Evolutionary conservation across 208 protist species (phyloP), one percentile per base, ranked within the genome.

Genomic region (Trypanosoma vivax): DNA sequence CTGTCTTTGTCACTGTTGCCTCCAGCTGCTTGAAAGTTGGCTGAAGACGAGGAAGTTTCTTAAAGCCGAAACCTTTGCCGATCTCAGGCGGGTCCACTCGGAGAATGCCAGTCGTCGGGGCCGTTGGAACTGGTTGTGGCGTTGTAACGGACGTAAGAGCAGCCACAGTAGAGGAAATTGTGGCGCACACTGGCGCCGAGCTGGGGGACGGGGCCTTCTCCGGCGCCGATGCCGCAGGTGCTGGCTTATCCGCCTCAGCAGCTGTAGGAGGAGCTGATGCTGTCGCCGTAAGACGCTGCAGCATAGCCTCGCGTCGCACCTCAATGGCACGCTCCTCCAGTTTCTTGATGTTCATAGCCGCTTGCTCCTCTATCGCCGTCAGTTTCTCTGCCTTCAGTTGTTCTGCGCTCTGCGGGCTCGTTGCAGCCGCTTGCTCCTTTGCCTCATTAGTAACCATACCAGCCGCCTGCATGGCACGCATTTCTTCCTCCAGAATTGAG

Each of bases 401-500:
- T 41, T 73, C 62, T 49, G 62, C 67, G 4, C 21, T 50, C 2
- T 24, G 39, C 7, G n/a, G 14, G 30, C 60, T 53, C 11, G 43
- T n/a, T 14, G 27, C 13, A 9, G 46, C 1, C 21, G 48, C 43
- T 4, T 70, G 19, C 28, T 66, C 19, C 47, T 51, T 23, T 35
- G 61, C 62, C 42, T 70, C 59, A 35, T 70, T 31, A 10, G 51
- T 37, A n/a, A 72, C 47, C 51, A 58, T 14, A 39, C 62, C 43
- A 11, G 29, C 46, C 2, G 33, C 34, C 3, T 52, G 46, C 10
- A 50, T 38, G 2, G 60, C 53, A 35, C 58, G 61, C 13, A 73
- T 64, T 37, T 79, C 54, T 55, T 91, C 76, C 5, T 50, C 68
- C 27, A 65, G 61, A 16, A 88, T 63, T 9, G 74, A 79, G 10